Conservation (phyloP, 129 eudicot genomes). For the Flaveria bidentis region DNA sequence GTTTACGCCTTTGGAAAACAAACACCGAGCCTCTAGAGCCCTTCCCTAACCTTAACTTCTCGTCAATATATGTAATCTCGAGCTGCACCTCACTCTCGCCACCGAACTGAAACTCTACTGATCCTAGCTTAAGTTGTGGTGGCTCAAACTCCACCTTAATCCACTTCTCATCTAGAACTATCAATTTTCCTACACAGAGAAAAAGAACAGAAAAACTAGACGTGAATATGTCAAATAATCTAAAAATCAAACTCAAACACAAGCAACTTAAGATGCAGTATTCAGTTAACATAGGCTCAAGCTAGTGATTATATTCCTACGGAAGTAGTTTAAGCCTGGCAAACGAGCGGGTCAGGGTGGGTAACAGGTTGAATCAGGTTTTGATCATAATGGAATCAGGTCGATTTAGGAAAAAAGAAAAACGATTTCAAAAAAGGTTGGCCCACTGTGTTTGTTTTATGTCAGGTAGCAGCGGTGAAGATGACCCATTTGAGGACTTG, state of each 20-base stretch:
- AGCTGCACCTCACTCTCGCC: conserved; percentile 93
- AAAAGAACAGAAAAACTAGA: conserved; percentile 7
- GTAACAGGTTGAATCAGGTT: background rate
- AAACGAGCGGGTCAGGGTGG: background rate
- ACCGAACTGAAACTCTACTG: conserved; percentile 66
- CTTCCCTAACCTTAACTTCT: conserved; percentile 76
- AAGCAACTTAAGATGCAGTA: background rate
- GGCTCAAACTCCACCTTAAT: conserved; percentile 93
- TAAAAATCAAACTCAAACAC: conserved; percentile 2
- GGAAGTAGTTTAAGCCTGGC: background rate
- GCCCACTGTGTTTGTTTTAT: background rate
- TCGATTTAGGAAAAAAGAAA: background rate
- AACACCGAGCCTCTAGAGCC: conserved; percentile 95
- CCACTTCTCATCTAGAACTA: conserved; percentile 87
- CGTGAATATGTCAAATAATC: background rate
- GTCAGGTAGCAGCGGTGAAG: background rate
- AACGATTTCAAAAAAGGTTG: background rate
- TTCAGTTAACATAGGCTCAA: background rate
- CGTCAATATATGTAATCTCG: conserved; percentile 84
- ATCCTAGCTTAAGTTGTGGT: conserved; percentile 79
- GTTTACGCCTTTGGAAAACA: conserved; percentile 74
- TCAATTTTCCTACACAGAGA: conserved; percentile 63
- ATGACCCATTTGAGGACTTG: background rate
- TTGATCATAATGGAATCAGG: background rate
- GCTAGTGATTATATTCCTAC: background rate